These are phyloP conservation scores for Ziziphus jujuba DNA, from an alignment of 306 rosid species.

Conservation along the genomic window DNA sequence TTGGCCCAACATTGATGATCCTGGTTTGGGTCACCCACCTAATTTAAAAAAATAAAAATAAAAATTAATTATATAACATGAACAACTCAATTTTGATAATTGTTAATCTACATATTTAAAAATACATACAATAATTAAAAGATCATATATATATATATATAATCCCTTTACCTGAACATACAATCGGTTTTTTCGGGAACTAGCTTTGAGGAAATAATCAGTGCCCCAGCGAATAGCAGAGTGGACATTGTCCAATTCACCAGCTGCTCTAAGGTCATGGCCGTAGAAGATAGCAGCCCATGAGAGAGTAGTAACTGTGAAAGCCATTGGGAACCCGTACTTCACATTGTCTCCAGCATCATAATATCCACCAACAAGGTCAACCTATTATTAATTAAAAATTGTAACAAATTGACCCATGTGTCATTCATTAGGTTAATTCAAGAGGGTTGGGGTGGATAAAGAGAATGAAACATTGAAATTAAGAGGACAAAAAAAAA, in stretches of 20 bases:
- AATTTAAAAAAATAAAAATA: too few relatives aligned
- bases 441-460: too few relatives aligned
- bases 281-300: conserved; percentile 69
- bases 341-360: conserved; percentile 99
- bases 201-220: conserved; percentile 69
- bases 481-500: too few relatives aligned
- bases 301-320: conserved; percentile 75
- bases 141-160: not conserved
- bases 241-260: conserved; percentile 48
- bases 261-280: conserved; percentile 47
- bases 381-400: conserved; percentile 46
- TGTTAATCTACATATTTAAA: not conserved
- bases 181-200: conserved; percentile 34
- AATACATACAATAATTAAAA: not conserved
- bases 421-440: too few relatives aligned
- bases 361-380: conserved; percentile 86
- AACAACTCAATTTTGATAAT: not conserved
- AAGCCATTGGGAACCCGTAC: conserved; percentile 93
- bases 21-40: conserved; percentile 76
- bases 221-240: conserved; percentile 88
- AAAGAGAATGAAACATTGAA: too few relatives aligned
- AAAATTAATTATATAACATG: too few relatives aligned
- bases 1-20: conserved; percentile 85
- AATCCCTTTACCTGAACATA: conserved; percentile 56
- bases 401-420: too few relatives aligned